These are phyloP conservation scores for Hippophae rhamnoides DNA, from an alignment of 306 rosid species.

Conservation along the genomic window DNA sequence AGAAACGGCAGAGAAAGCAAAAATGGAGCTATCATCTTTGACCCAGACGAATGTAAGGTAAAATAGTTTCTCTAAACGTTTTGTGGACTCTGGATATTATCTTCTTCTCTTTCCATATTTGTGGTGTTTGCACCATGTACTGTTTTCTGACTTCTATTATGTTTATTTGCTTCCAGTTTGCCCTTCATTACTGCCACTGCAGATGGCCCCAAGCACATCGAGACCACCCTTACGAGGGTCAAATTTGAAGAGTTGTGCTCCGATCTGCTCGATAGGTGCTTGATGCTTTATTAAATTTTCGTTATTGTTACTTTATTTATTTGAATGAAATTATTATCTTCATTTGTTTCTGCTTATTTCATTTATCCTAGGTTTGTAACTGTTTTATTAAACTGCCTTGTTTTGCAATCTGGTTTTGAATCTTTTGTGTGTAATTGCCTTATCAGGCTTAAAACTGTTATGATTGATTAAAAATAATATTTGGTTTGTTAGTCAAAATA, in stretches of 20 bases:
- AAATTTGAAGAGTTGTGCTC: conserved; percentile 91
- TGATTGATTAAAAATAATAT: no score
- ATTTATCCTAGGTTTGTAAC: no score
- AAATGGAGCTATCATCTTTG: conserved; percentile 92
- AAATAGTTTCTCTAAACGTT: background rate
- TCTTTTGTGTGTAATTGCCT: background rate
- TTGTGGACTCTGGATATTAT: background rate
- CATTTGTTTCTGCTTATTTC: no score
- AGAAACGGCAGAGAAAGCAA: conserved; percentile 94
- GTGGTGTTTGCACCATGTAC: background rate
- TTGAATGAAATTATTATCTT: no score
- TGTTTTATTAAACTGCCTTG: no score
- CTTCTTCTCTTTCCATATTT: background rate
- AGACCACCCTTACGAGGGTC: conserved; percentile 81
- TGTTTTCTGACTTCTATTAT: background rate
- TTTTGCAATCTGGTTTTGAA: no score
- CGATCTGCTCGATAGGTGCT: conserved; percentile 86
- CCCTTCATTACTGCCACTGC: conserved; percentile 95
- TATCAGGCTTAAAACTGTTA: conserved; percentile 62
- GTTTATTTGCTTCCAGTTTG: conserved; percentile 35
- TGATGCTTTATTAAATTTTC: background rate
- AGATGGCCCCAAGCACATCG: conserved; percentile 96
- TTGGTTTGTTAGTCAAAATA: no score
- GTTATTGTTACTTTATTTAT: background rate
- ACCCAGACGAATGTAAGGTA: conserved; percentile 88